A percentile compares a stretch with the other conserved stretches of the same genome.
Conservation (phyloP, 2,329 filamentous ascomycete species). For the Fusarium marasasianum region DNA sequence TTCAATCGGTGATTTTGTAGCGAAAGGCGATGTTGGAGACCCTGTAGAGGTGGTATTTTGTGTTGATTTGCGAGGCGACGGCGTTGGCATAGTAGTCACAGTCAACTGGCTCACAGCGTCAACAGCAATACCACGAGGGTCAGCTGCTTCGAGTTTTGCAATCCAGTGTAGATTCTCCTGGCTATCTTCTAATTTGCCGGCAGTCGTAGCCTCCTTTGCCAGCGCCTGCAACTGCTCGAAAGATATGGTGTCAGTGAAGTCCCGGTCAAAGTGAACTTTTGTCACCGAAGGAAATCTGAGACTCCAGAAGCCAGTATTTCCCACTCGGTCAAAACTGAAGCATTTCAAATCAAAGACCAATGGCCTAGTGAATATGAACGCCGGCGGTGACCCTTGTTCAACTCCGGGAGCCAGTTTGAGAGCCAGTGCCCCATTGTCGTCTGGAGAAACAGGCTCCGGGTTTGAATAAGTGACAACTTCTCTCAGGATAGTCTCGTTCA, state of each 20-base stretch:
- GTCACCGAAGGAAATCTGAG: conserved; percentile 79
- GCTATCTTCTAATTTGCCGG: conserved; percentile 61
- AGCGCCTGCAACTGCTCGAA: conserved; percentile 76
- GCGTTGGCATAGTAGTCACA: conserved; percentile 49
- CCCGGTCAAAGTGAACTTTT: conserved; percentile 81
- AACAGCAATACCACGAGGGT: conserved; percentile 55
- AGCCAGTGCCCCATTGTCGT: conserved; percentile 52
- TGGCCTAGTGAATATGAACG: conserved; percentile 71
- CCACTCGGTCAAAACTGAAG: conserved; percentile 79
- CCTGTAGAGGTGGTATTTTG: conserved; percentile 34
- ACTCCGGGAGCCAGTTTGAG: conserved; percentile 59
- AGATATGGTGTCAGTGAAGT: conserved; percentile 72
- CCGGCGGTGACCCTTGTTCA: conserved; percentile 54
- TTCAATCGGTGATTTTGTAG: not conserved
- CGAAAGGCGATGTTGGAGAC: conserved; percentile 25
- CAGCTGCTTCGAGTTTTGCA: conserved; percentile 64
- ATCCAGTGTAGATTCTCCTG: conserved; percentile 72
- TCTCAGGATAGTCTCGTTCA: conserved; percentile 62
- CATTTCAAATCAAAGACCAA: conserved; percentile 84
- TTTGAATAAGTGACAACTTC: conserved; percentile 60
- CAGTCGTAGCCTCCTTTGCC: conserved; percentile 65
- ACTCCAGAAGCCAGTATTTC: conserved; percentile 75
- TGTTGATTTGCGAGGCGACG: conserved; percentile 45
- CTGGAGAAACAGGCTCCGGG: conserved; percentile 52
- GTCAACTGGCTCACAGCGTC: conserved; percentile 59